These are phyloP conservation scores for Linum trigynum DNA, from an alignment of 345 rosid species.

Conservation along the genomic window DNA sequence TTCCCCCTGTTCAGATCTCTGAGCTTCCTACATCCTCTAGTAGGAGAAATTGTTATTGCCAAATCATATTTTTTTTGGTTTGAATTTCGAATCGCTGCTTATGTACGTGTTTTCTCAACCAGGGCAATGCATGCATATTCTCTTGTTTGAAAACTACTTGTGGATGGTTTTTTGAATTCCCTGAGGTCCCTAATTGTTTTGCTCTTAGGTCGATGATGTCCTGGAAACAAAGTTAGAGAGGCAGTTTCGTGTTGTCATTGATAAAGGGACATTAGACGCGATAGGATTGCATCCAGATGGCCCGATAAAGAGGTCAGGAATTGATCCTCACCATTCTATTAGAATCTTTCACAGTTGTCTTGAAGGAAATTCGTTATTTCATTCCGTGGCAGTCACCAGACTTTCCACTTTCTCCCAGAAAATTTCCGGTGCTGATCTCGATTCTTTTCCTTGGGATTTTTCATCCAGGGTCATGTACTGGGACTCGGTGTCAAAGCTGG, in stretches of 20 bases:
- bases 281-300: slow-evolving; percentile 98
- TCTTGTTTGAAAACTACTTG: neutral
- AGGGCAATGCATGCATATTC: neutral
- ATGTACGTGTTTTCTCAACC: neutral
- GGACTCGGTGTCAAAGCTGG: slow-evolving; percentile 82
- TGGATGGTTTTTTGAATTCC: neutral
- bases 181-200: neutral
- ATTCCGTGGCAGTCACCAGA: too few species aligned
- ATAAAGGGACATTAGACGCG: slow-evolving; percentile 96
- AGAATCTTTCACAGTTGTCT: neutral
- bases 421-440: neutral
- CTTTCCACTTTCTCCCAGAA: neutral
- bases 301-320: slow-evolving; percentile 59
- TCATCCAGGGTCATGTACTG: slow-evolving; percentile 82
- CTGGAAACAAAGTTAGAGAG: slow-evolving; percentile 66
- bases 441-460: neutral
- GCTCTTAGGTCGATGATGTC: slow-evolving; percentile 73
- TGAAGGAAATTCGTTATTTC: neutral
- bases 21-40: too few species aligned
- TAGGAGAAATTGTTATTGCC: too few species aligned
- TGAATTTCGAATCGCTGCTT: neutral
- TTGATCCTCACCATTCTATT: neutral
- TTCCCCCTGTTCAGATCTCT: too few species aligned
- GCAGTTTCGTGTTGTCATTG: slow-evolving; percentile 78
- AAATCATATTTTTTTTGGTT: too few species aligned